Evolutionary conservation across 768 basidiomycete species (phyloP).

Genomic region (Suillus discolor): DNA sequence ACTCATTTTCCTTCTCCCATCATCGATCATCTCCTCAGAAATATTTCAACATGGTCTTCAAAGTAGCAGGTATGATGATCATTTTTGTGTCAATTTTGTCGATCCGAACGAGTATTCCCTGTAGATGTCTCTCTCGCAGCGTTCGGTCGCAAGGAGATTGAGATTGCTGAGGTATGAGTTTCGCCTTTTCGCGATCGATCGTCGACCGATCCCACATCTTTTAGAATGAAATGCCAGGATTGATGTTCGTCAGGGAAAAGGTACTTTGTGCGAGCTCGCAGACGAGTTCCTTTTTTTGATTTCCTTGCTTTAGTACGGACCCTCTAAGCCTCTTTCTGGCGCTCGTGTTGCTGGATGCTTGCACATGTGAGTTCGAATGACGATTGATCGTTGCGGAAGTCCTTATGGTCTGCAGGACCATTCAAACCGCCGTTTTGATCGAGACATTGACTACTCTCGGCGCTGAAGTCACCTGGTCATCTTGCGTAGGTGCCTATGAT

Average conservation of each 20-base stretch:
- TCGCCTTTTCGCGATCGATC: slow-evolving; percentile 16
- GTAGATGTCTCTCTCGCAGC: slow-evolving; percentile 95
- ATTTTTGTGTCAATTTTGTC: neutral
- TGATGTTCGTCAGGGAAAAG: slow-evolving; percentile 91
- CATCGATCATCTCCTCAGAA: slow-evolving; percentile 13
- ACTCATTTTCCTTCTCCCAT: slow-evolving; percentile 28
- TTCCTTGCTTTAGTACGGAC: slow-evolving; percentile 59
- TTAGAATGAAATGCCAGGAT: slow-evolving; percentile 93
- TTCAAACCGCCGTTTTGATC: slow-evolving; percentile 98
- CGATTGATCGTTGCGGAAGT: neutral
- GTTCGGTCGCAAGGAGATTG: slow-evolving; percentile 99
- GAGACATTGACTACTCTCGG: slow-evolving; percentile 96
- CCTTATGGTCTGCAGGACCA: slow-evolving; percentile 66
- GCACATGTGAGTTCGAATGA: slow-evolving; percentile 72
- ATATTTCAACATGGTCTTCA: slow-evolving; percentile 68
- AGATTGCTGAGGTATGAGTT: slow-evolving; percentile 88
- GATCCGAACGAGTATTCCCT: slow-evolving; percentile 12
- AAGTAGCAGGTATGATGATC: slow-evolving; percentile 73
- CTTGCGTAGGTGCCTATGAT: slow-evolving; percentile 65
- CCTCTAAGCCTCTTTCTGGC: slow-evolving; percentile 85
- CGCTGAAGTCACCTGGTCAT: slow-evolving; percentile 98
- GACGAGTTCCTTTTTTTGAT: slow-evolving; percentile 7
- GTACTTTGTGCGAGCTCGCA: slow-evolving; percentile 38
- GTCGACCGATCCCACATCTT: slow-evolving; percentile 14
- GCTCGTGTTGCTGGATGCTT: slow-evolving; percentile 97